Conservation (phyloP, 495 filamentous ascomycete genomes). For the Astrothelium macrocarpum region DNA sequence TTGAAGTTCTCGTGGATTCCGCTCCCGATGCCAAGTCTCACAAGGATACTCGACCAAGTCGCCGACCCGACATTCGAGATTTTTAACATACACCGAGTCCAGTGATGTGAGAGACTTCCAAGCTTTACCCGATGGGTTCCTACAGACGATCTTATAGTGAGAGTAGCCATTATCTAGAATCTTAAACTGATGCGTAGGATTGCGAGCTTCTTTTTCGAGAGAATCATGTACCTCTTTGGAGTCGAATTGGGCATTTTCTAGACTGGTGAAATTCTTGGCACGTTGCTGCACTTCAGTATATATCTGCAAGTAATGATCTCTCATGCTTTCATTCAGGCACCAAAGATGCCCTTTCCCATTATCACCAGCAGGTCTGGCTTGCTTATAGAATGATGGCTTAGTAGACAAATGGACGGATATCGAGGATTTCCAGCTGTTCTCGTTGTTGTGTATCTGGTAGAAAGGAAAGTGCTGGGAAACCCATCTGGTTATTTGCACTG, state of each 20-base stretch:
- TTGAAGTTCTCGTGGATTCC: background rate
- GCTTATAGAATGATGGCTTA: background rate
- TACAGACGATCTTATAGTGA: background rate
- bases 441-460: conserved; percentile 5
- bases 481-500: conserved; percentile 9
- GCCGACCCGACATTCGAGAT: background rate
- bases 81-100: background rate
- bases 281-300: background rate
- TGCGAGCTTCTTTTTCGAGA: background rate
- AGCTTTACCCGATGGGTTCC: background rate
- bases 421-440: conserved; percentile 7
- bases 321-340: background rate
- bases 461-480: conserved; percentile 15
- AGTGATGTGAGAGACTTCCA: background rate
- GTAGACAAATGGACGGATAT: conserved; percentile 9
- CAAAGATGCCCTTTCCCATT: background rate
- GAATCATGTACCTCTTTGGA: background rate
- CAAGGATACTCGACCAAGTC: conserved; percentile 3
- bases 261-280: too few relatives aligned
- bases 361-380: background rate
- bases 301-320: background rate
- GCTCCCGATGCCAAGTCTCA: background rate
- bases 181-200: background rate
- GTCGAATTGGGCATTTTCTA: background rate
- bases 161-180: background rate